Conservation (phyloP, 1,284 basidiomycete genomes). For the Fomitiporia mediterranea region DNA sequence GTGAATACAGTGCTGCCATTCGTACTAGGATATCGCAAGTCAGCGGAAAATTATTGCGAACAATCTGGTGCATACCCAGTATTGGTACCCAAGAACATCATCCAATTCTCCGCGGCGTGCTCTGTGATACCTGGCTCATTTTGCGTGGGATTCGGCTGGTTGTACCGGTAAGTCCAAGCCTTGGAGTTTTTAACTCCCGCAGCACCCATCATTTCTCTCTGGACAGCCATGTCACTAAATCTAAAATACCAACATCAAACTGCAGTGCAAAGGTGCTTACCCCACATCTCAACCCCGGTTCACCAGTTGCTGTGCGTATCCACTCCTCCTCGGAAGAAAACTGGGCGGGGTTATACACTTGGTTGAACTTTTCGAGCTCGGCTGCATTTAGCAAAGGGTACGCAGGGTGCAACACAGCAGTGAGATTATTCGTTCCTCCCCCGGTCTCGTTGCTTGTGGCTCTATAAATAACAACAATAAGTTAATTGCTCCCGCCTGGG, state of each 20-base stretch:
- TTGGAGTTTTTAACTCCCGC: constrained; percentile 34
- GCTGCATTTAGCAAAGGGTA: constrained; percentile 41
- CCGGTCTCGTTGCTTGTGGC: constrained; percentile 54
- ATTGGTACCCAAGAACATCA: constrained; percentile 56
- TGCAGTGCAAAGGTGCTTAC: constrained; percentile 30
- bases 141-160: constrained; percentile 45
- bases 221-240: not conserved
- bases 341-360: constrained; percentile 36
- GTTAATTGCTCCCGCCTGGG: not conserved
- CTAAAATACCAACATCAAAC: not conserved
- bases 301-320: constrained; percentile 43
- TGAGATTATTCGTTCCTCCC: constrained; percentile 35
- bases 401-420: constrained; percentile 33
- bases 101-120: constrained; percentile 58
- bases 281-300: constrained; percentile 44
- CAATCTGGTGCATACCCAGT: constrained; percentile 48
- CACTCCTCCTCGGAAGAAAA: constrained; percentile 39
- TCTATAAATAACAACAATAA: constrained; percentile 28
- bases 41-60: constrained; percentile 15
- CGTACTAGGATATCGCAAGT: constrained; percentile 29
- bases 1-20: constrained; percentile 45
- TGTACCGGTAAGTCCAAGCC: constrained; percentile 52
- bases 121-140: constrained; percentile 32
- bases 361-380: constrained; percentile 36
- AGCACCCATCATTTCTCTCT: constrained; percentile 45